A percentile compares a stretch with the other conserved stretches of the same genome.
These are phyloP conservation scores for Tuber calosporum DNA, from an alignment of 495 filamentous ascomycete genomes.

Conservation along the genomic window DNA sequence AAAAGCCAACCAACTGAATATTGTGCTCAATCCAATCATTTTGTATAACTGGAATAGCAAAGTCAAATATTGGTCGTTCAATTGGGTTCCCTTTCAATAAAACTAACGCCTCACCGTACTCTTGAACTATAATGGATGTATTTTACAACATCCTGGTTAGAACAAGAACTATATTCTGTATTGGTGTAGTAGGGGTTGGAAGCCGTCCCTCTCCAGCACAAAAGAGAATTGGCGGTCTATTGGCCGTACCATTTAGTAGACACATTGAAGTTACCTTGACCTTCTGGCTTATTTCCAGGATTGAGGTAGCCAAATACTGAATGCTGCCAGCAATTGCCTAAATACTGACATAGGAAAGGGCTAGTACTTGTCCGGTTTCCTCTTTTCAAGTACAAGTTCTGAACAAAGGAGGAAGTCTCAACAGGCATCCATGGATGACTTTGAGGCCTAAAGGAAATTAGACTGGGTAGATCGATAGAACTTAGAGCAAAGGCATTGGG, in stretches of 20 bases:
- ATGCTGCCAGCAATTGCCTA: not conserved
- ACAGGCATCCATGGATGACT: not conserved
- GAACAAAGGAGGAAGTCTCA: not conserved
- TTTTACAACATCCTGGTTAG: no score
- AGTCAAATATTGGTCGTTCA: no score
- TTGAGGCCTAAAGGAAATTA: not conserved
- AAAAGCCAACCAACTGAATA: not conserved
- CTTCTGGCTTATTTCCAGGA: not conserved
- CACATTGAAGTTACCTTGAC: no score
- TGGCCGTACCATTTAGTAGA: no score
- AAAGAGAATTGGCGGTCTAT: no score
- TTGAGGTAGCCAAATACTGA: not conserved
- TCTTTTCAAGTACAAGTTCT: not conserved
- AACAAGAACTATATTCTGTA: no score
- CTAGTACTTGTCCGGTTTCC: not conserved
- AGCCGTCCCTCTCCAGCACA: no score
- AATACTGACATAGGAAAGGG: not conserved
- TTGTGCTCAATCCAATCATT: not conserved
- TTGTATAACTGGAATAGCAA: not conserved
- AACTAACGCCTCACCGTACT: no score
- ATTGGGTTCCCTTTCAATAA: no score
- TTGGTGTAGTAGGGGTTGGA: no score
- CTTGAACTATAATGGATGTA: no score
- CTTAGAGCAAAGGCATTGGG: not conserved
- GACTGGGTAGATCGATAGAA: not conserved